Evolutionary conservation across 495 filamentous ascomycete genomes (phyloP), one percentile per base, ranked within the genome.

Genomic region (Aspergillus funiculosus): DNA sequence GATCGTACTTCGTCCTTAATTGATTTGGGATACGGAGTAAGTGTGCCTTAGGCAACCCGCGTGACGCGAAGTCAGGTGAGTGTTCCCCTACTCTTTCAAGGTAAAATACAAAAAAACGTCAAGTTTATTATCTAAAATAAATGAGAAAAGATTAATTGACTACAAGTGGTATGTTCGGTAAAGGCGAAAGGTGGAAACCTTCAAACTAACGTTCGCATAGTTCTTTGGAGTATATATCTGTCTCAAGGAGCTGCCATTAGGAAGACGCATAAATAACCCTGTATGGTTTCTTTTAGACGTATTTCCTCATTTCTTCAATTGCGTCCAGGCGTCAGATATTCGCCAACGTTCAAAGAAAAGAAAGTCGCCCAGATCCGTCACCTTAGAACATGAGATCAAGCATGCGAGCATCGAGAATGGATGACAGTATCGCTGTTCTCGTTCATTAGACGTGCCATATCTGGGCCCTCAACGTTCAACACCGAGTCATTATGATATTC

Each of bases 31-130:
- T 19, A 14, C 22, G 13, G 28, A 22, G 19, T 26, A 17, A 18
- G 4, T 24, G 10, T 51, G 62, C 66, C 66, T 67, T 46, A 69
- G 63, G 66, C 66, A 53, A 50, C 36, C 51, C 46, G 51, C 61
- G 53, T 55, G 59, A 66, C 61, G 61, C 59, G 59, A 60, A 58
- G 56, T 63, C 58, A 65, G 56, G 57, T 64, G 60, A 56, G 27
- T 21, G 15, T 19, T 30, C 63, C 29, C 19, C 36, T 15, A 37
- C 40, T 0, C 64, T 62, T 10, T 34, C 51, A 11, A 55, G 62
- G 29, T 40, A 59, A 39, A n/a, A n/a, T n/a, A n/a, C n/a, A n/a
- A n/a, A n/a, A n/a, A n/a, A n/a, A n/a, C n/a, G n/a, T n/a, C n/a
- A n/a, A n/a, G n/a, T n/a, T n/a, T n/a, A n/a, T n/a, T n/a, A n/a